A percentile compares a stretch with the other conserved stretches of the same genome.
Evolutionary conservation across 2,329 filamentous ascomycete species (phyloP).

Genomic region (Trichophyton schoenleinii): DNA sequence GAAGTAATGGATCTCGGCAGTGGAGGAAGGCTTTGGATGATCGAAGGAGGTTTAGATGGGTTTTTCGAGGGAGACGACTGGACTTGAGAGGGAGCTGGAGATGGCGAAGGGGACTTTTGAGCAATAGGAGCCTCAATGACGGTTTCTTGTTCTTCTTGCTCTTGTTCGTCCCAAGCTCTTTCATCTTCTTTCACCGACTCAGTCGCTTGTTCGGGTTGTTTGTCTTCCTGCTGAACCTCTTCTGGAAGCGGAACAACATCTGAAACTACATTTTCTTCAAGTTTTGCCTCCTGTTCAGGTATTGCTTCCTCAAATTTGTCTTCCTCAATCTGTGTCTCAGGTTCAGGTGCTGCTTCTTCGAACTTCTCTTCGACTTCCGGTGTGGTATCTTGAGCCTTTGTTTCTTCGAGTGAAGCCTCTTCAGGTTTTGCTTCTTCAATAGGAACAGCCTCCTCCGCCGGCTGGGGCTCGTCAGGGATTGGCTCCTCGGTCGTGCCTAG

Average conservation of each 20-base stretch:
- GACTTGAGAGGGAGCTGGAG: constrained; percentile 4
- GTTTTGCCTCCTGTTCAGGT: background rate
- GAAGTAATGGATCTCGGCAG: constrained; percentile 11
- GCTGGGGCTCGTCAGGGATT: background rate
- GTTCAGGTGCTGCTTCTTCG: background rate
- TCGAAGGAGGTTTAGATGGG: constrained; percentile 7
- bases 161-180: background rate
- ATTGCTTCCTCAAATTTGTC: background rate
- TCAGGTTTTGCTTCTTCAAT: background rate
- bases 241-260: background rate
- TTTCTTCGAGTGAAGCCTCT: background rate
- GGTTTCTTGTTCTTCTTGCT: constrained; percentile 10
- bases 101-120: background rate
- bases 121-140: background rate
- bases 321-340: background rate
- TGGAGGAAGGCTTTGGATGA: constrained; percentile 14
- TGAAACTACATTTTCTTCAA: background rate
- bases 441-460: background rate
- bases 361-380: background rate
- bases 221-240: background rate
- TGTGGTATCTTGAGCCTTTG: background rate
- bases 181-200: background rate
- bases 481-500: background rate
- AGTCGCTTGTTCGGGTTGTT: constrained; percentile 5
- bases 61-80: constrained; percentile 8